Percentiles rank a stretch among this genome's conserved stretches.
These are phyloP conservation scores for Grigorovia jiainica DNA, from an alignment of 805 yeast genomes.

Conservation along the genomic window DNA sequence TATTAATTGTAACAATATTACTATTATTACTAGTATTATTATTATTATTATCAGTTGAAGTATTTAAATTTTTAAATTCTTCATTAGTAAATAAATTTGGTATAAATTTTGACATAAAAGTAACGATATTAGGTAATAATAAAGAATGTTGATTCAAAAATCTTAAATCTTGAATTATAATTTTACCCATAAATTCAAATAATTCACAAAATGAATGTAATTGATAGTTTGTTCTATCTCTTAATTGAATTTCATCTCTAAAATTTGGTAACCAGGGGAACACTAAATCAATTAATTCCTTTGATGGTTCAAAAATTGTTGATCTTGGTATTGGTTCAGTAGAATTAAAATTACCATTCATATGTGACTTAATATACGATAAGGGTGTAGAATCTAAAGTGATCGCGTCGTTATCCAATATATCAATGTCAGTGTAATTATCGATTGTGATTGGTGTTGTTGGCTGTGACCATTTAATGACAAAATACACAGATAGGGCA, in stretches of 20 bases:
- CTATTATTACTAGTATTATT: neutral
- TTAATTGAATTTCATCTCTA: constrained; percentile 18
- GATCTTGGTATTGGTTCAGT: constrained; percentile 12
- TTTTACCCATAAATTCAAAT: constrained; percentile 24
- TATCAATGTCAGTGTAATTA: constrained; percentile 15
- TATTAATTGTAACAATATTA: neutral
- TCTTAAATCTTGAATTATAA: constrained; percentile 24
- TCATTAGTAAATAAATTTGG: constrained; percentile 21
- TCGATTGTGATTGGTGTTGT: constrained; percentile 17
- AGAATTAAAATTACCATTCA: constrained; percentile 6
- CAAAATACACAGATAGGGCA: constrained; percentile 25
- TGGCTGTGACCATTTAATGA: constrained; percentile 24
- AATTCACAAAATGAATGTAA: constrained; percentile 26
- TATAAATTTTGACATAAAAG: constrained; percentile 21
- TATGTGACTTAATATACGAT: constrained; percentile 5
- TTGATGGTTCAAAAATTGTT: constrained; percentile 16
- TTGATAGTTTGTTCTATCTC: constrained; percentile 27
- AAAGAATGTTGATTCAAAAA: constrained; percentile 17
- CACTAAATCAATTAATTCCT: constrained; percentile 15
- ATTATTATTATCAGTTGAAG: neutral
- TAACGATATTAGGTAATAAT: constrained; percentile 21
- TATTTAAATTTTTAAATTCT: constrained; percentile 10
- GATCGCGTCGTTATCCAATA: constrained; percentile 17
- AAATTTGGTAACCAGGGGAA: constrained; percentile 27
- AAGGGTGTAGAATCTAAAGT: constrained; percentile 7